Percentiles rank a stretch among this genome's conserved stretches.
Evolutionary conservation across 352 stramenopile genomes (phyloP).

Genomic region (Phytophthora meadii): DNA sequence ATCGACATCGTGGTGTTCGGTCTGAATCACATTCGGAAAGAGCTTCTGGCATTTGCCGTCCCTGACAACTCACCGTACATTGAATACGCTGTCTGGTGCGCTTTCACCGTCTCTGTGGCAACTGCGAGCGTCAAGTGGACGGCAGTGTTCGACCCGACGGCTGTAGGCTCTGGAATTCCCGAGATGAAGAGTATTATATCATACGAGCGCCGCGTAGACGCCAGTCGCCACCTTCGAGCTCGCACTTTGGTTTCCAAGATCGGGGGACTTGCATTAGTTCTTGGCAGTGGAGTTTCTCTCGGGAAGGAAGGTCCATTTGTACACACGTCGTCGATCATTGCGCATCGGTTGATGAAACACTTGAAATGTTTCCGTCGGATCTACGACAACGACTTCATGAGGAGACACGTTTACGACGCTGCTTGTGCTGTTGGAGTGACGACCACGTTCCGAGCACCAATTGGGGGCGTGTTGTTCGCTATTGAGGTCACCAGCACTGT

Average conservation of each 20-base stretch:
- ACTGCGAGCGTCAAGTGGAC: conserved; percentile 54
- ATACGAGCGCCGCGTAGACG: conserved; percentile 57
- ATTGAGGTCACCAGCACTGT: conserved; percentile 90
- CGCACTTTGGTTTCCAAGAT: conserved; percentile 78
- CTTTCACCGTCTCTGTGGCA: conserved; percentile 45
- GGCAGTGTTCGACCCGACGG: conserved; percentile 46
- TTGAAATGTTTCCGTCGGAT: conserved; percentile 72
- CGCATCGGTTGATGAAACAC: conserved; percentile 84
- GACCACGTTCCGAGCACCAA: conserved; percentile 88
- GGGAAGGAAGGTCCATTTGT: conserved; percentile 98
- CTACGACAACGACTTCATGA: conserved; percentile 66
- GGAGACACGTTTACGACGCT: conserved; percentile 86
- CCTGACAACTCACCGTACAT: conserved; percentile 26
- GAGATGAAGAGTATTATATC: conserved; percentile 87
- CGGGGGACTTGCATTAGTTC: conserved; percentile 91
- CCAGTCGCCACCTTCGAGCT: conserved; percentile 46
- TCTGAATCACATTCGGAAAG: conserved; percentile 39
- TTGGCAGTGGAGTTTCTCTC: conserved; percentile 93
- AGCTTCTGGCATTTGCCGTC: conserved; percentile 13
- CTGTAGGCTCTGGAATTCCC: conserved; percentile 70
- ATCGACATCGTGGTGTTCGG: conserved; percentile 33
- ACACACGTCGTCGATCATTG: conserved; percentile 89
- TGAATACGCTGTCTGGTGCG: conserved; percentile 39
- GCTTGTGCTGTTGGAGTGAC: conserved; percentile 91
- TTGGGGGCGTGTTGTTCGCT: conserved; percentile 91